Evolutionary conservation across 495 filamentous ascomycete species (phyloP), one percentile per base, ranked within the genome.

Genomic region (Aspergillus wentii): DNA sequence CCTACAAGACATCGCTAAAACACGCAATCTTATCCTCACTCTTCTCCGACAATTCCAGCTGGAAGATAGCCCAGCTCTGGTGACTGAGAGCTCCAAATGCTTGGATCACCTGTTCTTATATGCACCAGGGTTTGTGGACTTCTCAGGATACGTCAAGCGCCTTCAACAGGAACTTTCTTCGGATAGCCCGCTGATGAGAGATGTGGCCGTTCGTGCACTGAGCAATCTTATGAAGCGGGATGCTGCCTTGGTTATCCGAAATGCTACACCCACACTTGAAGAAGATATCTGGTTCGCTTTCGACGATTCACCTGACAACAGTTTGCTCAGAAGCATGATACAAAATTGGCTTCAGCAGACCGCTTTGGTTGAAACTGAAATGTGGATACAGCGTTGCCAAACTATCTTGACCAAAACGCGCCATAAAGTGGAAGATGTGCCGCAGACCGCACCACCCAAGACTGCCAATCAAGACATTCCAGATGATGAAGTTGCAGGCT

Each of bases 401-500:
- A 80, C 78, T 35, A 80, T 95, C 11, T 75, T 97, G 54, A 94
- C 88, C 27, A 95, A 89, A 71, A 89, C 86, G 1, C 80, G 79
- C 46, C 64, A 70, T 11, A 82, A 80, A 54, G 64, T 62, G 3
- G 65, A 75, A 13, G 71, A 80, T 6, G 55, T 64, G 6, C 57
- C 71, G 21, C 63, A 64, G 10, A 57, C 52, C 4, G 66, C 74
- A 13, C 49, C 64, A 2, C 55, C 63, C 18, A 82, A 78, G 30
- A 66, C 68, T 14, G 69, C 69, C 2, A 71, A 71, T 1, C 72
- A 83, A 7, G 94, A 97, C 46, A 62, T 96, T 3, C 83, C 90
- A 38, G 92, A 99, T 56, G 92, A 99, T 51, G 92, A 99, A 54
- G 90, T 94, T 26, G 91, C 92, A 30, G 92, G 91, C 0, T 97